phyloP scores from a whole-genome alignment of 441 rosid species.

The Syzygium malaccense region DNA sequence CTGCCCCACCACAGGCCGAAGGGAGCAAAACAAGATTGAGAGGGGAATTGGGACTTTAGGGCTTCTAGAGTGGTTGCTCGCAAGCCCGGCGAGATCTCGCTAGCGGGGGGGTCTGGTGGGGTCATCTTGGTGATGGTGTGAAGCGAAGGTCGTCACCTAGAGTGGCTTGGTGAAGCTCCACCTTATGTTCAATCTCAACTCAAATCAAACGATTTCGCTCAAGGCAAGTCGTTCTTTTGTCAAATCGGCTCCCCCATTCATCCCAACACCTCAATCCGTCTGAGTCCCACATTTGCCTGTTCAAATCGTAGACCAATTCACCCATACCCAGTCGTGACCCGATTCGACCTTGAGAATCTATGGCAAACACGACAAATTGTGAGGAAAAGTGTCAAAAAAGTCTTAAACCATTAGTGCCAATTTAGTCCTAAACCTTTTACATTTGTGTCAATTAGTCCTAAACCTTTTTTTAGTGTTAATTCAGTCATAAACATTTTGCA shows the following conservation, averaged over 20 bases:
- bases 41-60: not conserved
- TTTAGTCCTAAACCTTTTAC: too few species aligned
- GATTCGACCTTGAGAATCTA: not conserved
- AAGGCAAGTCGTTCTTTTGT: not conserved
- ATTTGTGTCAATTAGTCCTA: too few species aligned
- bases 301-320: not conserved
- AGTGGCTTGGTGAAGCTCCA: not conserved
- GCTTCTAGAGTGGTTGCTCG: not conserved
- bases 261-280: not conserved
- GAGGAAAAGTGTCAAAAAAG: too few species aligned
- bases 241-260: not conserved
- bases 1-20: not conserved
- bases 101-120: not conserved
- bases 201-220: fast-evolving
- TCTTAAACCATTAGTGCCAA: too few species aligned
- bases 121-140: not conserved
- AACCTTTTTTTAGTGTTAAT: too few species aligned
- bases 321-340: not conserved
- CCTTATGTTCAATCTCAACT: not conserved
- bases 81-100: not conserved
- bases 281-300: not conserved
- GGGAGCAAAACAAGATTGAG: not conserved
- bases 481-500: too few species aligned
- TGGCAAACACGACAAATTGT: not conserved
- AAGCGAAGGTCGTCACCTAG: not conserved